Base-by-base conservation (phyloP, 257 asterid genomes). In the Penstemon barbatus region DNA sequence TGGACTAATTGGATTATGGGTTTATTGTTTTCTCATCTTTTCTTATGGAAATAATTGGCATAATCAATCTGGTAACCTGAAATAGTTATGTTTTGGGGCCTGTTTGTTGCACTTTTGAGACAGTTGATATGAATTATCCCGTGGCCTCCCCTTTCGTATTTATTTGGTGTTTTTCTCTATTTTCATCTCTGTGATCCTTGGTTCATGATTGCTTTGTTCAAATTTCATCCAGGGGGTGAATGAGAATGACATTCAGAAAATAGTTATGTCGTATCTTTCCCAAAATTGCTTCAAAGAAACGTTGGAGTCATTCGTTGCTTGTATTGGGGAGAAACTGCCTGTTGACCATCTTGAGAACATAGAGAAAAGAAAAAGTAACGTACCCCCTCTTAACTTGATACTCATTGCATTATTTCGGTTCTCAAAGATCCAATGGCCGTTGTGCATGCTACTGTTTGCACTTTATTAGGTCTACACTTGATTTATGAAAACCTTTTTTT, bases 241-340 rank as follows among this genome's bases (percentile, higher is more conserved):
- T 74, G 96, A 90, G 43, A 81, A 73, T 49, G 99, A 93, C 64
- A 77, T 84, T 73, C 87, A 90, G 75, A 82, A 77, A 77, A 75
- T 93, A 76, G 89, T 93, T 70, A 77, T 84, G 53, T 93, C 97
- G 8, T 90, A 90, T 76, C 96, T 93, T 56, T 90, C 81, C 57
- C 96, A 93, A 75, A 84, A 81, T 82, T 87, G 97, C 91, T 90
- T 80, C 85, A 81, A 80, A 52, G 96, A 82, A 72, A 93, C 97
- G 0, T 70, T 86, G 70, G 92, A 89, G 71, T 85, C 97, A 0
- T 90, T 90, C 62, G 68, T 77, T 73, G 71, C 90, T 67, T 78
- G 85, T 71, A 81, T 87, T 48, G 96, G 92, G 67, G 72, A 83
- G 81, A 78, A 79, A 74, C 89, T 79, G 70, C 66, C 89, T 54